These are phyloP conservation scores for Quercus glauca DNA, from an alignment of 306 rosid species.

Conservation along the genomic window DNA sequence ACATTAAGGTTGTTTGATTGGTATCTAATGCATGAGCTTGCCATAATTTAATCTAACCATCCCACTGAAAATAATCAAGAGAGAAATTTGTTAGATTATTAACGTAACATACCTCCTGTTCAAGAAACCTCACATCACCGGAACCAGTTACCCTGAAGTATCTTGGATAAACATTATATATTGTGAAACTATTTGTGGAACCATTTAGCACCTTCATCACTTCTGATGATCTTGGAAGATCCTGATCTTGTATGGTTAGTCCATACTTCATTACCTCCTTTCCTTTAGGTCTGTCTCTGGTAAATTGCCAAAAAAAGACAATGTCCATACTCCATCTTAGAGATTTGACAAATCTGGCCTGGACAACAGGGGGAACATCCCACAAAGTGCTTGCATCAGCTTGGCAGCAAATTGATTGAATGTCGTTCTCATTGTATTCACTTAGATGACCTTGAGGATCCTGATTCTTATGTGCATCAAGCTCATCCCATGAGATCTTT, in stretches of 20 bases:
- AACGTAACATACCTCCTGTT: slow-evolving; percentile 53
- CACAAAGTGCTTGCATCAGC: slow-evolving; percentile 91
- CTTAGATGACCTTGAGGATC: slow-evolving; percentile 63
- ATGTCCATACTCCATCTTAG: slow-evolving; percentile 62
- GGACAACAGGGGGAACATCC: slow-evolving; percentile 85
- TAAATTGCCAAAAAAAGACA: slow-evolving; percentile 64
- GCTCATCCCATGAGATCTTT: slow-evolving; percentile 58
- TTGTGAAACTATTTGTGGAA: slow-evolving; percentile 62
- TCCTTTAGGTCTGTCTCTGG: slow-evolving; percentile 89
- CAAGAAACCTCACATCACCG: slow-evolving; percentile 76
- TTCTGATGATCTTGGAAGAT: slow-evolving; percentile 69
- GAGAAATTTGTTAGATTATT: too few relatives aligned
- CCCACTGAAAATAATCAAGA: too few relatives aligned
- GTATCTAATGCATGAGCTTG: too few relatives aligned
- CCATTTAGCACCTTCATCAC: slow-evolving; percentile 87
- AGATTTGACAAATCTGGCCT: slow-evolving; percentile 59
- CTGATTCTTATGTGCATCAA: slow-evolving; percentile 45
- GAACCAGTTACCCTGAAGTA: slow-evolving; percentile 89
- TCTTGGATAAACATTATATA: slow-evolving; percentile 63
- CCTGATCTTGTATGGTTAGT: slow-evolving; percentile 25
- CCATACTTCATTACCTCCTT: slow-evolving; percentile 74
- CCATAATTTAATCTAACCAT: too few relatives aligned
- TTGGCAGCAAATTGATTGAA: slow-evolving; percentile 94
- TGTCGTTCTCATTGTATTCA: slow-evolving; percentile 69
- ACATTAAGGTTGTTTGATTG: too few relatives aligned